These are phyloP conservation scores for Mrakia hoshinonis DNA, from an alignment of 768 basidiomycete genomes.

Conservation along the genomic window DNA sequence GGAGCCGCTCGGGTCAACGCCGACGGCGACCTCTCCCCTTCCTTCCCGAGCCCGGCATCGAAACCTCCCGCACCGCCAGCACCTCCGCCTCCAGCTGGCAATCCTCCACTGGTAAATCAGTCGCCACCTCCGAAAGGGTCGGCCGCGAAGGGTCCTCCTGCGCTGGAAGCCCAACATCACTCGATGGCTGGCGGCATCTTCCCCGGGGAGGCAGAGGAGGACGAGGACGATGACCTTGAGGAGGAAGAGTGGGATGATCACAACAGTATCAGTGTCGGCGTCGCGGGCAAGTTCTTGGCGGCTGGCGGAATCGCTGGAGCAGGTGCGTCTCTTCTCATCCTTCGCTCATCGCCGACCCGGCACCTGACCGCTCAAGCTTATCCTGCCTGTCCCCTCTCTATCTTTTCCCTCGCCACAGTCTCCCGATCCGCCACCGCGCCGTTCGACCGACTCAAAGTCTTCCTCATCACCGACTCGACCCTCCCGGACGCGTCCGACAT, in stretches of 20 bases:
- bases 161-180: constrained; percentile 29
- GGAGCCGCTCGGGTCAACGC: constrained; percentile 73
- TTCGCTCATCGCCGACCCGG: not conserved
- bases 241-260: constrained; percentile 51
- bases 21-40: constrained; percentile 58
- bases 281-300: constrained; percentile 77
- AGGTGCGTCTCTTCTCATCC: constrained; percentile 49
- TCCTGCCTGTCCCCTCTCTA: not conserved
- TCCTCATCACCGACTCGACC: constrained; percentile 63
- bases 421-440: constrained; percentile 95
- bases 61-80: constrained; percentile 8
- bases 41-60: constrained; percentile 36
- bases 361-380: not conserved
- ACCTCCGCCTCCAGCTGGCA: not conserved
- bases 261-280: constrained; percentile 56
- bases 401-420: constrained; percentile 48
- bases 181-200: constrained; percentile 38
- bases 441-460: constrained; percentile 92
- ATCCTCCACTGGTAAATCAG: not conserved
- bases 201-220: constrained; percentile 42
- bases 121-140: not conserved
- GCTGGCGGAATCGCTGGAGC: constrained; percentile 94
- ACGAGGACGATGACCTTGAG: constrained; percentile 42
- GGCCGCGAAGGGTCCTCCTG: not conserved
- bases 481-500: constrained; percentile 5